phyloP scores from a whole-genome alignment of 768 basidiomycete genomes.

The Neoboletus subvelutipes region DNA sequence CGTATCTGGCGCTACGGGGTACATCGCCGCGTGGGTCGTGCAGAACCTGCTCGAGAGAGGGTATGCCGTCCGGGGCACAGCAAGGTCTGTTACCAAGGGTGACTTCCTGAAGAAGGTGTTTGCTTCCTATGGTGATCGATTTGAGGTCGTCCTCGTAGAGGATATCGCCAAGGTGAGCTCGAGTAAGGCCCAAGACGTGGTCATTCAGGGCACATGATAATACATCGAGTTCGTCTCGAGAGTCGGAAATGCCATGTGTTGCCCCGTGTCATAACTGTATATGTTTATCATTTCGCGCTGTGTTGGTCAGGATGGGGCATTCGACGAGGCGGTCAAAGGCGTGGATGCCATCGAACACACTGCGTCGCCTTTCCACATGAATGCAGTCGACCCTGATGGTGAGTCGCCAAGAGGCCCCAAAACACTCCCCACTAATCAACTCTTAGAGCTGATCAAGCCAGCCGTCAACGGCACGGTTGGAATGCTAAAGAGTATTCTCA shows the following conservation, averaged over 20 bases:
- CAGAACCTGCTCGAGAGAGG: constrained; percentile 57
- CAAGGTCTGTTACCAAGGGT: constrained; percentile 61
- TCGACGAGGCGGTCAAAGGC: constrained; percentile 76
- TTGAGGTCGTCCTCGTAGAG: constrained; percentile 68
- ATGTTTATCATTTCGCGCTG: not conserved
- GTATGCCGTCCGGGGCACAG: constrained; percentile 64
- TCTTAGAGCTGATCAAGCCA: constrained; percentile 60
- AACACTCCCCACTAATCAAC: not conserved
- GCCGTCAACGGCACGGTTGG: constrained; percentile 70
- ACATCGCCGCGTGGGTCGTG: constrained; percentile 47
- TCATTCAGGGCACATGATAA: not conserved
- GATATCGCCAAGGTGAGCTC: constrained; percentile 57
- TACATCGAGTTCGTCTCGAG: not conserved
- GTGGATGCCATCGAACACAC: constrained; percentile 72
- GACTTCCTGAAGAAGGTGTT: constrained; percentile 55
- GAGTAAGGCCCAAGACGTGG: not conserved
- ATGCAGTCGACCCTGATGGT: constrained; percentile 46
- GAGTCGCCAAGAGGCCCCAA: not conserved
- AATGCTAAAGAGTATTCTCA: constrained; percentile 57
- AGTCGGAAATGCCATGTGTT: not conserved
- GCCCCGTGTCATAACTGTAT: not conserved
- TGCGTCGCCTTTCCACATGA: constrained; percentile 59
- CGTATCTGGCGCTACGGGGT: constrained; percentile 31
- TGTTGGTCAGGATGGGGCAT: constrained; percentile 53
- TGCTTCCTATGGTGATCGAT: constrained; percentile 50